Percentiles rank a stretch among this genome's conserved stretches.
These are phyloP conservation scores for Russula olivacea DNA, from an alignment of 768 basidiomycete species.

Conservation along the genomic window DNA sequence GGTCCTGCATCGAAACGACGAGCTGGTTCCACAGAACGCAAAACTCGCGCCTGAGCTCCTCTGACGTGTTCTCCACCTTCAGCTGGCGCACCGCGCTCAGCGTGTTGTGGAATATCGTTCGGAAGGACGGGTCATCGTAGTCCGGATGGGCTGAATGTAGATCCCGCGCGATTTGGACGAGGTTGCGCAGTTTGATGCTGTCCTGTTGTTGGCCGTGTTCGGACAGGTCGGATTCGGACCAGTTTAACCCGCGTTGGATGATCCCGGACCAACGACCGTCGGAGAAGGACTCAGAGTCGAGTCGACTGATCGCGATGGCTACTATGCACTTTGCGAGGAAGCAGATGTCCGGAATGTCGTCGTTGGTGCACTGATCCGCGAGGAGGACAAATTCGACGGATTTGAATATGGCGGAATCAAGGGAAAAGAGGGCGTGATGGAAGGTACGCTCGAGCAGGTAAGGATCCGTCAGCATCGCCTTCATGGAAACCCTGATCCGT, in stretches of 20 bases:
- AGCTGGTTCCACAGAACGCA: constrained; percentile 13
- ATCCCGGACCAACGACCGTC: not conserved
- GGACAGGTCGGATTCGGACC: not conserved
- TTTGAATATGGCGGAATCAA: not conserved
- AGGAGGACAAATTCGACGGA: constrained; percentile 7
- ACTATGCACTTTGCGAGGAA: constrained; percentile 8
- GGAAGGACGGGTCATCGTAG: not conserved
- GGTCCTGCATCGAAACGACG: not conserved
- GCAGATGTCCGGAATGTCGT: not conserved
- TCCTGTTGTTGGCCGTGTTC: not conserved
- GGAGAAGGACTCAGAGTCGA: not conserved
- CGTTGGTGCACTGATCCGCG: not conserved
- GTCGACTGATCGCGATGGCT: constrained; percentile 3
- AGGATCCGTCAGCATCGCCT: not conserved
- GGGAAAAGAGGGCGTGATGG: constrained; percentile 1
- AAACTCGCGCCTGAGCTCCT: not conserved
- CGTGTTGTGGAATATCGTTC: not conserved
- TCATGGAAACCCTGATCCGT: not conserved
- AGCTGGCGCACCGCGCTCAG: not conserved
- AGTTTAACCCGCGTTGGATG: not conserved
- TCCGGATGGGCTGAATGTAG: not conserved
- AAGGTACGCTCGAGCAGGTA: constrained; percentile 8
- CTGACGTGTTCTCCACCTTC: not conserved
- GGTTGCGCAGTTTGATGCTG: not conserved
- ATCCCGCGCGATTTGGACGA: not conserved